Evolutionary conservation across 495 filamentous ascomycete species (phyloP), one percentile per base, ranked within the genome.

Genomic region (Pseudoneurospora amorphoporcata): DNA sequence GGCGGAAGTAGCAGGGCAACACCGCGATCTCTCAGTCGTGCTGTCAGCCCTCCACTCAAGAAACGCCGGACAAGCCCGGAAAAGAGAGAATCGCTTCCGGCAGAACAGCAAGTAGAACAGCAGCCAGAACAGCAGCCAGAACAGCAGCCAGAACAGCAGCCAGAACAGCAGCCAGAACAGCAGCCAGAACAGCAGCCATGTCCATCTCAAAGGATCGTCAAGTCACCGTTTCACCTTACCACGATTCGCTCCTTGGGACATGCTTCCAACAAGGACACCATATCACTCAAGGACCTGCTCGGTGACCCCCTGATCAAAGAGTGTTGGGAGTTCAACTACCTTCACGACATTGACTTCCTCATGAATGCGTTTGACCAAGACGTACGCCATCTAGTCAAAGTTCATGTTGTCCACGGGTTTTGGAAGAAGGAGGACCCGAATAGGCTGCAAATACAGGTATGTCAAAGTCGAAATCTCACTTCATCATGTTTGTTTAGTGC

Each of bases 291-390:
- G 23, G 91, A 94, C 71, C 87, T 97, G 70, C 86, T 97, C 3
- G 90, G 92, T 1, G 90, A 96, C 78, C 92, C 92, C 0, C 85
- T 95, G 77, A 94, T 97, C 70, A 84, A 87, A 42, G 92, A 95
- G 80, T 92, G 91, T 75, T 97, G 94, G 94, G 87, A 93, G 45
- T 97, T 97, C 81, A 97, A 97, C 76, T 97, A 90, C 76, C 82
- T 94, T 3, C 90, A 95, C 77, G 91, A 97, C 82, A 82, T 97
- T 35, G 88, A 93, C 72, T 97, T 94, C 77, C 81, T 86, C 17
- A 83, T 86, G 84, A 68, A 70, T 14, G 78, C 83, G 10, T 91
- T 97, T 74, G 92, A 97, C 73, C 78, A 84, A 7, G 93, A 95
- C 82, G 87, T 91, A 10, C 84, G 87, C 29, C 76, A 82, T 61